Percentiles rank a stretch among this genome's conserved stretches.
Conservation (phyloP, 2,329 filamentous ascomycete genomes). For the Claviceps humidiphila region DNA sequence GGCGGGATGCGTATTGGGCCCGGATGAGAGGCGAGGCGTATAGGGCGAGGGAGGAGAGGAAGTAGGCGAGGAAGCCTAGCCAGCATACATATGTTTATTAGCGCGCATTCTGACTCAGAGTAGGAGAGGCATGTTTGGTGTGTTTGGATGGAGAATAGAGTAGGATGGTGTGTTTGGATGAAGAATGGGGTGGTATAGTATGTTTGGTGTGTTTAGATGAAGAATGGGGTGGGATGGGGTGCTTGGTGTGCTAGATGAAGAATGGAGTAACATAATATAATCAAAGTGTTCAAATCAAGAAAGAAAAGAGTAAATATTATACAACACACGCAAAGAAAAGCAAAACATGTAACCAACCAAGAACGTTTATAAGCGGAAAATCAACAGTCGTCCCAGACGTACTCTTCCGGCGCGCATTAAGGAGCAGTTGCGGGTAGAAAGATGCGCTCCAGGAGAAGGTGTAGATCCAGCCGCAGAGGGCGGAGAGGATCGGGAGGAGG, state of each 20-base stretch:
- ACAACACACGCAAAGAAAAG: no score
- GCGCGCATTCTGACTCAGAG: not conserved
- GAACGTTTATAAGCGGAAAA: constrained; percentile 63
- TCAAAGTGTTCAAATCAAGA: no score
- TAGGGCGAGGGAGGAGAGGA: constrained; percentile 60
- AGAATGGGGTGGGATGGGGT: no score
- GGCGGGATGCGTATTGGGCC: constrained; percentile 68
- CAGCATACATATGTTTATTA: constrained; percentile 17
- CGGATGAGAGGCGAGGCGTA: constrained; percentile 69
- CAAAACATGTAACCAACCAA: constrained; percentile 30
- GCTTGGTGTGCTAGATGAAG: no score
- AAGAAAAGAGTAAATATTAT: no score
- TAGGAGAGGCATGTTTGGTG: no score
- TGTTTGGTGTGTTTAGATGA: no score
- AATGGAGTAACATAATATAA: no score
- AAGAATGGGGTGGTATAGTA: no score
- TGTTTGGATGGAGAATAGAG: no score
- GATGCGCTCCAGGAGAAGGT: constrained; percentile 69
- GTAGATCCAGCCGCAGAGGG: constrained; percentile 63
- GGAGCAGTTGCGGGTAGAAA: constrained; percentile 82
- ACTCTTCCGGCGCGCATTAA: constrained; percentile 64
- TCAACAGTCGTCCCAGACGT: constrained; percentile 79
- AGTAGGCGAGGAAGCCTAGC: constrained; percentile 68
- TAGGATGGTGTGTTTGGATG: no score
- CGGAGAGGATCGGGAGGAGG: constrained; percentile 37